Percentiles rank a stretch among this genome's conserved stretches.
Conservation (phyloP, 495 filamentous ascomycete species). For the Letharia lupina region DNA sequence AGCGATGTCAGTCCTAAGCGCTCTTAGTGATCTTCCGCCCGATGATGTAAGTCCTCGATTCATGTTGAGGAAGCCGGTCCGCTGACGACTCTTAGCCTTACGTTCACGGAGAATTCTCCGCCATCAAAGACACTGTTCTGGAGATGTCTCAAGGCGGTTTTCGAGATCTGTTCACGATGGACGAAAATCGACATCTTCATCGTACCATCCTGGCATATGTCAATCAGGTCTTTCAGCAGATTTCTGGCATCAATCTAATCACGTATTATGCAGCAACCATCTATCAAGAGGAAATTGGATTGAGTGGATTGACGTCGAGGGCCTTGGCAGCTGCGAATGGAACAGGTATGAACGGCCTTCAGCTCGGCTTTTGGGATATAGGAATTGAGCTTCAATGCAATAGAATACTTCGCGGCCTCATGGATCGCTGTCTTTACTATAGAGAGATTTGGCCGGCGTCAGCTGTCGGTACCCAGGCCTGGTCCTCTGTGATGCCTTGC, state of each 20-base stretch:
- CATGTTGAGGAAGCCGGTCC: not conserved
- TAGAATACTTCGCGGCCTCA: constrained; percentile 64
- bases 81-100: constrained; percentile 28
- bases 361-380: not conserved
- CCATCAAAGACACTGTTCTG: constrained; percentile 67
- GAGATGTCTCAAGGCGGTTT: constrained; percentile 62
- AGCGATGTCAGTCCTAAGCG: constrained; percentile 53
- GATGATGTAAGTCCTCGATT: constrained; percentile 33
- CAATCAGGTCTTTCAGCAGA: constrained; percentile 74
- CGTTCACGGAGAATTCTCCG: constrained; percentile 55
- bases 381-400: not conserved
- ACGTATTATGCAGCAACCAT: constrained; percentile 66
- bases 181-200: constrained; percentile 65
- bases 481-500: not conserved
- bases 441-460: constrained; percentile 58
- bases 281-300: constrained; percentile 47
- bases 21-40: constrained; percentile 45
- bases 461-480: constrained; percentile 31
- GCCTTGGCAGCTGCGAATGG: constrained; percentile 65
- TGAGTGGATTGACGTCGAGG: constrained; percentile 49
- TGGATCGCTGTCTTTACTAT: constrained; percentile 65
- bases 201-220: constrained; percentile 61
- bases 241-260: constrained; percentile 67
- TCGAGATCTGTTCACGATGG: constrained; percentile 62
- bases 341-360: constrained; percentile 31